These are phyloP conservation scores for Arthrobotrys sphaeroides DNA, from an alignment of 2,329 filamentous ascomycete genomes.

Conservation along the genomic window DNA sequence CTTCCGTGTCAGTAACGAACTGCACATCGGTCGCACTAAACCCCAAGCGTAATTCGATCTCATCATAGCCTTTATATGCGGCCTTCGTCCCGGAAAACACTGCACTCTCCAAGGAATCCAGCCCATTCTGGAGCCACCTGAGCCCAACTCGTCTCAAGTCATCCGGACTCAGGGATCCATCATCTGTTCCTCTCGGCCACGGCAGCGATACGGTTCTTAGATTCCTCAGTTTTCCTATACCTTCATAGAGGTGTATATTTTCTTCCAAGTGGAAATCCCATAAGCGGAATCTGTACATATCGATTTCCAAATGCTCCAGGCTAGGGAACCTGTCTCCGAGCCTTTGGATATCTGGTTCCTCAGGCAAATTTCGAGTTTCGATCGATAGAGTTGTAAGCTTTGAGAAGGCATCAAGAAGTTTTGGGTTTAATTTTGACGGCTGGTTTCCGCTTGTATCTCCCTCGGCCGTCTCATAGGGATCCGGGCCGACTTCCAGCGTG, in stretches of 20 bases:
- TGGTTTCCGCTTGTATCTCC: too few relatives aligned
- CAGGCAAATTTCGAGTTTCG: not conserved
- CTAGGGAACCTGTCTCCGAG: not conserved
- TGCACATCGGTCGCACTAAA: not conserved
- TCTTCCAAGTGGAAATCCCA: not conserved
- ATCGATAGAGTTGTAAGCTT: not conserved
- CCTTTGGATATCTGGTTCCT: not conserved
- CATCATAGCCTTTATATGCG: not conserved
- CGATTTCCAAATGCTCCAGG: not conserved
- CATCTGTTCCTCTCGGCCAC: not conserved
- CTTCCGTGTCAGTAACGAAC: not conserved
- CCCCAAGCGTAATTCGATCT: not conserved
- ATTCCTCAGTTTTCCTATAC: not conserved
- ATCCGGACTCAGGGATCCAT: too few relatives aligned
- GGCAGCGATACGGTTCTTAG: not conserved
- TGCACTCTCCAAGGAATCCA: not conserved
- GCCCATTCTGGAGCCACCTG: not conserved
- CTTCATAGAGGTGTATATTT: not conserved
- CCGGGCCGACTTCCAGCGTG: not conserved
- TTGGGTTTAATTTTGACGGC: not conserved
- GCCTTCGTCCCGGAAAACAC: not conserved
- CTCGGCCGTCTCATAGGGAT: too few relatives aligned
- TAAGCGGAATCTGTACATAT: not conserved
- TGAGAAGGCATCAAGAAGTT: not conserved
- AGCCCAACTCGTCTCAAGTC: not conserved